Evolutionary conservation across 352 stramenopile species (phyloP).

Genomic region (Globisporangium parvum): DNA sequence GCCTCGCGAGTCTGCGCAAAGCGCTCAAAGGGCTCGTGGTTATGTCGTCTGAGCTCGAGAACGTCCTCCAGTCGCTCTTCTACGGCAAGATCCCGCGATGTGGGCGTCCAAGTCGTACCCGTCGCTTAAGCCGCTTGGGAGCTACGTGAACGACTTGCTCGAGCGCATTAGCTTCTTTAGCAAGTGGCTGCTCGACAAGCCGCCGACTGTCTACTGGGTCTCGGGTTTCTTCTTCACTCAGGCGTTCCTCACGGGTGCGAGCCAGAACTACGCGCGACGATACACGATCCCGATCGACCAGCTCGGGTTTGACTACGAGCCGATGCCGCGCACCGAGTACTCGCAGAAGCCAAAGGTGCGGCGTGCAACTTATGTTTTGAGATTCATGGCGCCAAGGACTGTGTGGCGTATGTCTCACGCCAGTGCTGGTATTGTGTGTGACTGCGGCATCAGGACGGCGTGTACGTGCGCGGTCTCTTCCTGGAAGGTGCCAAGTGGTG

Average conservation of each 20-base stretch:
- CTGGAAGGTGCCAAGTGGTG: conserved; percentile 88
- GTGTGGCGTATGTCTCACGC: not conserved
- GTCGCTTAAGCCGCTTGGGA: conserved; percentile 89
- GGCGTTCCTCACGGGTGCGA: conserved; percentile 92
- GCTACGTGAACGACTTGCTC: conserved; percentile 89
- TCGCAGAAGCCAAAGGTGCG: conserved; percentile 57
- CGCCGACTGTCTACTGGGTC: conserved; percentile 91
- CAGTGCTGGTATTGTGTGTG: not conserved
- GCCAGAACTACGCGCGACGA: conserved; percentile 92
- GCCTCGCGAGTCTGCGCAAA: conserved; percentile 83
- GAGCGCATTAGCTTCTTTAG: conserved; percentile 89
- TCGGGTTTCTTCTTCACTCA: conserved; percentile 96
- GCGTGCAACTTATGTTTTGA: not conserved
- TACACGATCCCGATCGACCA: conserved; percentile 91
- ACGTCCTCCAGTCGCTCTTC: conserved; percentile 88
- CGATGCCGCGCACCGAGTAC: conserved; percentile 75
- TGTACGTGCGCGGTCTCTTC: conserved; percentile 86
- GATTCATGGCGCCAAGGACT: not conserved
- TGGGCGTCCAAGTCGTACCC: conserved; percentile 91
- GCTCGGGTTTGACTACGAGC: conserved; percentile 74
- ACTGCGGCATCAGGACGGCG: conserved; percentile 45
- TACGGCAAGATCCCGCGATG: conserved; percentile 90
- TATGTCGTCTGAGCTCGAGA: conserved; percentile 92
- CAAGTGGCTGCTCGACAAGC: conserved; percentile 86
- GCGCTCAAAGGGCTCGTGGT: conserved; percentile 91